Conservation (phyloP, 1,139 yeast species). For the Saccharomyces hybrid region DNA sequence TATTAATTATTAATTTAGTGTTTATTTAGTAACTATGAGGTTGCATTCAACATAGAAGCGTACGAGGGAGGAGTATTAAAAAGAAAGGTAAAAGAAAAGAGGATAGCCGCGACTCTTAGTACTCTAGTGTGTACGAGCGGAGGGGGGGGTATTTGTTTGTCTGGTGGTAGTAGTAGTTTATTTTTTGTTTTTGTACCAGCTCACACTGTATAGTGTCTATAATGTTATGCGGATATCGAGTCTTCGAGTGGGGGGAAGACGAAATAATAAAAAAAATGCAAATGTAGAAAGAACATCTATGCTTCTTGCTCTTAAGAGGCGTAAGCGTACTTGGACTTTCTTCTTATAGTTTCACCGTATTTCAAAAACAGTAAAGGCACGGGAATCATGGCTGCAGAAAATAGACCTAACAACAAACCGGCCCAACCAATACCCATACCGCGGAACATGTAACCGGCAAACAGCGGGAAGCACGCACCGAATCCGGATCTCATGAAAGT, state of each 20-base stretch:
- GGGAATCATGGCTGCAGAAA: constrained; percentile 55
- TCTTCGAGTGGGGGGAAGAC: not conserved
- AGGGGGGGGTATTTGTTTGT: not conserved
- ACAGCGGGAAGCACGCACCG: constrained; percentile 76
- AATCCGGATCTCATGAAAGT: constrained; percentile 62
- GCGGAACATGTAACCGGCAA: constrained; percentile 64
- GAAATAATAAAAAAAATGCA: not conserved
- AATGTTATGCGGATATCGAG: not conserved
- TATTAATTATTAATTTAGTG: not conserved
- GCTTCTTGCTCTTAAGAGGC: constrained; percentile 30
- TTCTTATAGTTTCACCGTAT: constrained; percentile 51
- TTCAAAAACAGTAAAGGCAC: constrained; percentile 56
- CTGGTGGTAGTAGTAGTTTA: not conserved
- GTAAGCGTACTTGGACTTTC: constrained; percentile 47
- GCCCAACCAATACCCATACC: constrained; percentile 80
- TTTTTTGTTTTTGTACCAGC: not conserved
- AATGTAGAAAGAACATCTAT: constrained; percentile 10
- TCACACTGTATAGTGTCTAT: not conserved
- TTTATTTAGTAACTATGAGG: not conserved
- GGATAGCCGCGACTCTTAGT: not conserved
- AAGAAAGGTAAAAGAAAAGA: not conserved
- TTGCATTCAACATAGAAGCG: not conserved
- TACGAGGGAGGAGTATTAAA: not conserved
- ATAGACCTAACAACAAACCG: constrained; percentile 63
- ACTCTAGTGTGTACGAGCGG: not conserved